Evolutionary conservation across 2,329 filamentous ascomycete species (phyloP).

Genomic region (Sordariomycetes sp.): DNA sequence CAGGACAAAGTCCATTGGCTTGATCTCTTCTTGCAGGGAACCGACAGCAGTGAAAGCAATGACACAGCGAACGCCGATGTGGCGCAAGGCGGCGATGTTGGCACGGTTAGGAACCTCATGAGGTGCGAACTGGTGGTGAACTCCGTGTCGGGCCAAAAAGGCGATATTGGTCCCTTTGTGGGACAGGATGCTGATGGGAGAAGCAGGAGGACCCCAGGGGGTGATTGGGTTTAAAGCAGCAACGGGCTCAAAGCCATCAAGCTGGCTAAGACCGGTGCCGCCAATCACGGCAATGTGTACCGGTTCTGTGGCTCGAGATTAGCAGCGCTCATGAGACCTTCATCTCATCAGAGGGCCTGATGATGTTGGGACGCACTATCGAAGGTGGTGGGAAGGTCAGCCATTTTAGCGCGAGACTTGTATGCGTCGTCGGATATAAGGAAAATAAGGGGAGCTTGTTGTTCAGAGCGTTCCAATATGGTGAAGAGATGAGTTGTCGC

Average conservation of each 20-base stretch:
- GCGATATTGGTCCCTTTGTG: slow-evolving; percentile 77
- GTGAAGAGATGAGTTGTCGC: too few relatives aligned
- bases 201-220: slow-evolving; percentile 77
- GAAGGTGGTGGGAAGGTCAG: slow-evolving; percentile 47
- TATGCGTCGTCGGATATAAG: too few relatives aligned
- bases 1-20: slow-evolving; percentile 92
- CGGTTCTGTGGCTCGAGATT: slow-evolving; percentile 34
- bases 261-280: slow-evolving; percentile 82
- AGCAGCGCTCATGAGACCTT: too few relatives aligned
- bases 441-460: too few relatives aligned
- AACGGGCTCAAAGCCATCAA: slow-evolving; percentile 79
- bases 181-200: slow-evolving; percentile 76
- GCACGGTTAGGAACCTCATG: slow-evolving; percentile 92
- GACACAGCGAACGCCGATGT: slow-evolving; percentile 79
- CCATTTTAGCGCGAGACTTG: too few relatives aligned
- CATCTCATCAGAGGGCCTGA: too few relatives aligned
- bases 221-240: slow-evolving; percentile 69
- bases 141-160: slow-evolving; percentile 88
- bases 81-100: slow-evolving; percentile 95
- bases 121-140: slow-evolving; percentile 80
- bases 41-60: slow-evolving; percentile 95
- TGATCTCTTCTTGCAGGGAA: slow-evolving; percentile 83
- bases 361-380: slow-evolving; percentile 34
- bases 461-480: too few relatives aligned
- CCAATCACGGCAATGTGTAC: slow-evolving; percentile 85